Percentiles rank a stretch among this genome's conserved stretches.
Evolutionary conservation across 2,329 filamentous ascomycete genomes (phyloP).

Genomic region (Fusarium sp.): DNA sequence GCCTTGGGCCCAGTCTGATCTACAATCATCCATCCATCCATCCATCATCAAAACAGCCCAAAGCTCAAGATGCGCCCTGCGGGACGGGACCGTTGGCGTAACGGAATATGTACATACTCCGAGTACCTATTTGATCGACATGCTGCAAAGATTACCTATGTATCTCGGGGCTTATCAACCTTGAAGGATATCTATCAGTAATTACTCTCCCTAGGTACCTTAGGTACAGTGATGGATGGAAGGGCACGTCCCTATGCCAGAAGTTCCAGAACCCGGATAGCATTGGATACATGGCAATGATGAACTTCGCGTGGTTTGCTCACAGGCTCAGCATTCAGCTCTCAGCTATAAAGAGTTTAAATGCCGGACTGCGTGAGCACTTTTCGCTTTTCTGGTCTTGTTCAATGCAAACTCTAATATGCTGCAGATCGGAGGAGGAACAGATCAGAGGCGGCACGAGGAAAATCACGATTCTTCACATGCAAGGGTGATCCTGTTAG

Average conservation of each 20-base stretch:
- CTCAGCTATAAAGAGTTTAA: not conserved
- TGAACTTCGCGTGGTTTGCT: not conserved
- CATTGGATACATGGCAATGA: not conserved
- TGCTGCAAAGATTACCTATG: not conserved
- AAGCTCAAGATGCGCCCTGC: not conserved
- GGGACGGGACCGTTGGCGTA: not conserved
- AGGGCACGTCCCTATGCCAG: not conserved
- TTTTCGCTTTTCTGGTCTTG: not conserved
- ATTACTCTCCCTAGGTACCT: not conserved
- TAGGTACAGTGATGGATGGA: not conserved
- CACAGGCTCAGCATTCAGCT: not conserved
- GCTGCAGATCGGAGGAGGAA: not conserved
- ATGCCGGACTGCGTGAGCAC: not conserved
- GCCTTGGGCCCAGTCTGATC: not conserved
- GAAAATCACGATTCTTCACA: conserved; percentile 4
- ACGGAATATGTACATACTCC: not conserved
- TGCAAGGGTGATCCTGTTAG: conserved; percentile 9
- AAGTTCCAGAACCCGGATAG: not conserved
- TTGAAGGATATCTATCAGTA: not conserved
- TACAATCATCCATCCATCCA: not conserved
- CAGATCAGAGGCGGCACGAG: not conserved
- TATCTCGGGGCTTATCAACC: not conserved
- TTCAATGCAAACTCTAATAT: conserved; percentile 1
- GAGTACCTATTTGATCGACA: not conserved
- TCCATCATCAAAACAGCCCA: not conserved